Evolutionary conservation across 345 rosid genomes (phyloP).

Genomic region (Linum usitatissimum): DNA sequence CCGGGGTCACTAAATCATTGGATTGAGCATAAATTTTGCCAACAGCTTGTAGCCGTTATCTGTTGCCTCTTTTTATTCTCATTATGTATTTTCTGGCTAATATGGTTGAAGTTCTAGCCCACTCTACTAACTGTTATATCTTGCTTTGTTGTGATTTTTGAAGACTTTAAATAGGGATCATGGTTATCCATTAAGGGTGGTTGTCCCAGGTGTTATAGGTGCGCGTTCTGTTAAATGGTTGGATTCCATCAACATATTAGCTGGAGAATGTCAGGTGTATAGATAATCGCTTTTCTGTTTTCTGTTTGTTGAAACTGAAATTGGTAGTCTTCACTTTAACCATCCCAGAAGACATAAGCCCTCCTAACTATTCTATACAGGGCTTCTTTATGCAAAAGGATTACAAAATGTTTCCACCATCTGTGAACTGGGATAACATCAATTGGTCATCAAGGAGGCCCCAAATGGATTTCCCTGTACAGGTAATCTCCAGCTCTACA

Average conservation of each 20-base stretch:
- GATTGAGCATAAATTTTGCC: too few relatives aligned
- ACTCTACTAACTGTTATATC: background rate
- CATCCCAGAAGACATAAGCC: background rate
- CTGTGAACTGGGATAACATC: slow-evolving; percentile 86
- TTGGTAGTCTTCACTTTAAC: slow-evolving; percentile 2
- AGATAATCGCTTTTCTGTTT: background rate
- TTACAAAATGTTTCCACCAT: slow-evolving; percentile 98
- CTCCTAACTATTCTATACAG: slow-evolving; percentile 23
- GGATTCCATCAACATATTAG: slow-evolving; percentile 66
- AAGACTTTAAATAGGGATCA: slow-evolving; percentile 92
- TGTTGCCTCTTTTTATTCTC: too few relatives aligned
- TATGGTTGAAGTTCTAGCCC: background rate
- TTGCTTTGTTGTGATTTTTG: slow-evolving; percentile 9
- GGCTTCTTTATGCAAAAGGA: slow-evolving; percentile 98
- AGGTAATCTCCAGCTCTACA: slow-evolving; percentile 27
- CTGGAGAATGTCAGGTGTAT: slow-evolving; percentile 78
- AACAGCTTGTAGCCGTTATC: too few relatives aligned
- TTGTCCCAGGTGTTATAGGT: slow-evolving; percentile 96
- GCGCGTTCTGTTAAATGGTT: slow-evolving; percentile 99
- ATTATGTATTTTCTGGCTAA: background rate
- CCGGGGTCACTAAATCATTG: too few relatives aligned
- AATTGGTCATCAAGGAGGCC: slow-evolving; percentile 86
- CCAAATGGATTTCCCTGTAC: slow-evolving; percentile 97
- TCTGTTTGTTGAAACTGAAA: background rate
- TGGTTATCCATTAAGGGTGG: slow-evolving; percentile 73